Conservation (phyloP, 805 yeast genomes). For the Starmerella sirachaensis region DNA sequence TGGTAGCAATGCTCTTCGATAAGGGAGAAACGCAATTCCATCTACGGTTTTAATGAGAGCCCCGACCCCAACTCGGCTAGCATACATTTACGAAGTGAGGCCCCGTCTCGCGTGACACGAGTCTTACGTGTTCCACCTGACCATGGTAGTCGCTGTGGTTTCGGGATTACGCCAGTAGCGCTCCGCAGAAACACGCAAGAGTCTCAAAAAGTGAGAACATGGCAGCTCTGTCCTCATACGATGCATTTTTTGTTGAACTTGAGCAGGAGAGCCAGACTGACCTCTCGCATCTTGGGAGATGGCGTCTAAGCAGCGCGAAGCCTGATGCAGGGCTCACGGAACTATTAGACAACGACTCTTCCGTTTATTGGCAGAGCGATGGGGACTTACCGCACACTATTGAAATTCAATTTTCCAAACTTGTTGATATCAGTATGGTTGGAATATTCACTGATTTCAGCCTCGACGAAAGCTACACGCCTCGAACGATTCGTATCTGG, state of each 20-base stretch:
- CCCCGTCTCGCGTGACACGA: too few relatives aligned
- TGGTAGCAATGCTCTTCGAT: too few relatives aligned
- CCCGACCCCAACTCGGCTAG: too few relatives aligned
- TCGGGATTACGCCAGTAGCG: too few relatives aligned
- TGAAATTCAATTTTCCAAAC: slow-evolving; percentile 66
- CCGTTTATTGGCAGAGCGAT: slow-evolving; percentile 86
- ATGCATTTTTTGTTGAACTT: not conserved
- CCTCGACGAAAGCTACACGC: slow-evolving; percentile 87
- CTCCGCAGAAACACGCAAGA: too few relatives aligned
- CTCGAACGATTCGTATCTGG: slow-evolving; percentile 48
- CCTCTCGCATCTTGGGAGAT: slow-evolving; percentile 66
- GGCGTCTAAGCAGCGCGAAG: slow-evolving; percentile 39
- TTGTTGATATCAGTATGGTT: slow-evolving; percentile 55
- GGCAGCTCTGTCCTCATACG: too few relatives aligned
- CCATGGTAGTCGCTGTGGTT: too few relatives aligned
- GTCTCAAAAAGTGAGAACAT: too few relatives aligned
- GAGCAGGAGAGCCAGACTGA: slow-evolving; percentile 31
- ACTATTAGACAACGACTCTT: slow-evolving; percentile 56
- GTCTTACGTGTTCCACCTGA: too few relatives aligned
- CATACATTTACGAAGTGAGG: too few relatives aligned
- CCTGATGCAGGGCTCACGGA: slow-evolving; percentile 60
- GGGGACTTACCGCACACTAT: slow-evolving; percentile 80
- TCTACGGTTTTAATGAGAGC: too few relatives aligned
- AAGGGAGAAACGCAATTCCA: too few relatives aligned
- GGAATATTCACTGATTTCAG: slow-evolving; percentile 59